phyloP scores from a whole-genome alignment of 1,284 basidiomycete species.

The Ganoderma multipileum region DNA sequence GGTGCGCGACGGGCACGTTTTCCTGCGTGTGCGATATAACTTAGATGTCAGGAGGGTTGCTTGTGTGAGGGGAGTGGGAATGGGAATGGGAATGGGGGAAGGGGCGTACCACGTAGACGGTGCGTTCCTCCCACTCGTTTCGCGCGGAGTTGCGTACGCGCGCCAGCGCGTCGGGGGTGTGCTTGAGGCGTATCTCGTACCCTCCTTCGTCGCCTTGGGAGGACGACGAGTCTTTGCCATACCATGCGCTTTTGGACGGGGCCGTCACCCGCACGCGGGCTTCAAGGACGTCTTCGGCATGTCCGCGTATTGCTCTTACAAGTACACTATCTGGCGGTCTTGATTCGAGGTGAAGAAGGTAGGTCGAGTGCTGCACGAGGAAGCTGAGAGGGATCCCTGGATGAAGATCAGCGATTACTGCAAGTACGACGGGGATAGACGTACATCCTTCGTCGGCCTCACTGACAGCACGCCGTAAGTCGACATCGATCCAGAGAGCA shows the following conservation, averaged over 20 bases:
- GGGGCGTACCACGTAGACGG: slow-evolving; percentile 67
- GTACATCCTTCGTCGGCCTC: slow-evolving; percentile 56
- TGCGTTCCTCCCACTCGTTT: slow-evolving; percentile 64
- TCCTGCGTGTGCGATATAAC: slow-evolving; percentile 67
- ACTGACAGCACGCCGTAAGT: slow-evolving; percentile 57
- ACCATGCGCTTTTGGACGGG: slow-evolving; percentile 48
- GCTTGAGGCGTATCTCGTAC: slow-evolving; percentile 66
- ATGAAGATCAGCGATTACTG: slow-evolving; percentile 28
- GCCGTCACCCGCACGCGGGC: slow-evolving; percentile 62
- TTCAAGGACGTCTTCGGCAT: slow-evolving; percentile 55
- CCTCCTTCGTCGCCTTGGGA: slow-evolving; percentile 42
- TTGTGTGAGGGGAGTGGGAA: neutral
- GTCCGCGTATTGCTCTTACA: slow-evolving; percentile 59
- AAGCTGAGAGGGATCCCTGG: slow-evolving; percentile 66
- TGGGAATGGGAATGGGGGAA: neutral
- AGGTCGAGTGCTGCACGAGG: slow-evolving; percentile 50
- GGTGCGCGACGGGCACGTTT: slow-evolving; percentile 64
- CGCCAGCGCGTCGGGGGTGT: slow-evolving; percentile 44
- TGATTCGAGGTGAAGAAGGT: slow-evolving; percentile 37
- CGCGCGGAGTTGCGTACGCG: slow-evolving; percentile 44
- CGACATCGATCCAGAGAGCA: slow-evolving; percentile 62
- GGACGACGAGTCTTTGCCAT: slow-evolving; percentile 34
- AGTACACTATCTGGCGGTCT: slow-evolving; percentile 53
- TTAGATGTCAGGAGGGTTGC: neutral
- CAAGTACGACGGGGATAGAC: slow-evolving; percentile 35